These are phyloP conservation scores for Allium fistulosum DNA, from an alignment of 106 monocot species.

Conservation along the genomic window DNA sequence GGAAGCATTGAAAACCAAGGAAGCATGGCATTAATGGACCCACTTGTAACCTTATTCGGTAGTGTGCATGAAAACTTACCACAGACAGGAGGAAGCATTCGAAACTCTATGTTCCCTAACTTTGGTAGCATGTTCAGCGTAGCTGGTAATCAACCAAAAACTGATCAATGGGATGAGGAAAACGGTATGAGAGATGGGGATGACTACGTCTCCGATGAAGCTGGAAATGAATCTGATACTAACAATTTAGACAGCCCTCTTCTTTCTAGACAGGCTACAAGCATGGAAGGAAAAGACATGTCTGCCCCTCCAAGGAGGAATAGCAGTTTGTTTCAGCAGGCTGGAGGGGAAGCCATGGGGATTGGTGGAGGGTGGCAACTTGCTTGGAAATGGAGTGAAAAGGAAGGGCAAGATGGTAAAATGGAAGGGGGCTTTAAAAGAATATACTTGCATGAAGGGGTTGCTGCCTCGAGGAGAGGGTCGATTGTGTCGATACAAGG, in stretches of 20 bases:
- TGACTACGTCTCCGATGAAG: slow-evolving; percentile 33
- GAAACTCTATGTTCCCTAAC: slow-evolving; percentile 55
- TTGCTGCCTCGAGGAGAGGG: slow-evolving; percentile 17
- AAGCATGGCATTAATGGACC: slow-evolving; percentile 39
- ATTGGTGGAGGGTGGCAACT: slow-evolving; percentile 54
- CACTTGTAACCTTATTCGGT: slow-evolving; percentile 66
- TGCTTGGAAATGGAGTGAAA: slow-evolving; percentile 36
- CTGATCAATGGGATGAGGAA: slow-evolving; percentile 64
- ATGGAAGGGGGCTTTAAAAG: slow-evolving; percentile 37
- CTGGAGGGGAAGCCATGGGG: slow-evolving; percentile 20
- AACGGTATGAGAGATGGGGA: slow-evolving; percentile 31
- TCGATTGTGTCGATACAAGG: slow-evolving; percentile 22
- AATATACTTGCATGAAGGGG: slow-evolving; percentile 35
- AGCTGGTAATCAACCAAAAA: slow-evolving; percentile 31
- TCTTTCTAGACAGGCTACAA: slow-evolving; percentile 52
- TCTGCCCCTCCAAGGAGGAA: slow-evolving; percentile 20
- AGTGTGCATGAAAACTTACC: slow-evolving; percentile 66
- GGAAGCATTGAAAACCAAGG: slow-evolving; percentile 42
- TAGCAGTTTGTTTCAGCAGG: slow-evolving; percentile 21
- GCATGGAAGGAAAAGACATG: slow-evolving; percentile 47
- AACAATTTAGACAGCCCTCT: slow-evolving; percentile 42
- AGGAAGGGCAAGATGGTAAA: slow-evolving; percentile 21
- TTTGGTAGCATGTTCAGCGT: slow-evolving; percentile 75
- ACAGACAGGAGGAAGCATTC: slow-evolving; percentile 56
- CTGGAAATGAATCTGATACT: slow-evolving; percentile 27